A percentile compares a stretch with the other conserved stretches of the same genome.
phyloP scores from a whole-genome alignment of 306 rosid species.

The Quercus gilva region DNA sequence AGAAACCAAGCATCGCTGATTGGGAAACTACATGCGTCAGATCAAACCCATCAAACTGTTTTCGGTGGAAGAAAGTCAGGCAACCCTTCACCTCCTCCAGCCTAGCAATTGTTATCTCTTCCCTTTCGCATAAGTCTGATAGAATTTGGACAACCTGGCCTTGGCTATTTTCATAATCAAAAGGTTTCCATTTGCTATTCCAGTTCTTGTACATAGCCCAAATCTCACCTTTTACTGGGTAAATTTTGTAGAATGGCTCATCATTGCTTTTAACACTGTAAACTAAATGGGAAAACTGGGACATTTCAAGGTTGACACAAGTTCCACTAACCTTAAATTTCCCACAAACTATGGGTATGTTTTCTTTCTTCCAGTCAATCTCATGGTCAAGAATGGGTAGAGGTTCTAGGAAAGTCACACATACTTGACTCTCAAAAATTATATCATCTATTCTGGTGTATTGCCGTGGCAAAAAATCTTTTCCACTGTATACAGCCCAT shows the following conservation, averaged over 20 bases:
- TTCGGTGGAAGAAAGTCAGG: slow-evolving; percentile 14
- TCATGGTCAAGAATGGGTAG: neutral
- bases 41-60: slow-evolving; percentile 13
- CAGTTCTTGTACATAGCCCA: slow-evolving; percentile 22
- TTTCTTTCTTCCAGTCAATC: neutral
- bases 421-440: slow-evolving; percentile 1
- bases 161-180: neutral
- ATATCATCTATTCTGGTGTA: neutral
- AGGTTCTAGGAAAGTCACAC: slow-evolving; percentile 12
- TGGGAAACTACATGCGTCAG: neutral
- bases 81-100: slow-evolving; percentile 13
- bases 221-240: slow-evolving; percentile 20
- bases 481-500: slow-evolving; percentile 7
- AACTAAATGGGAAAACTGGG: neutral
- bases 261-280: neutral
- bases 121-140: slow-evolving; percentile 1
- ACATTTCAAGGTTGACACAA: neutral
- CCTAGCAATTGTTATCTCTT: neutral
- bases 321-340: neutral
- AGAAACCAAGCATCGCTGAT: slow-evolving; percentile 10
- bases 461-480: slow-evolving; percentile 11
- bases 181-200: slow-evolving; percentile 13
- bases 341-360: slow-evolving; percentile 12
- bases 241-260: neutral
- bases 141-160: slow-evolving; percentile 6